These are phyloP conservation scores for Neurospora sp. DNA, from an alignment of 495 filamentous ascomycete genomes.

Conservation along the genomic window DNA sequence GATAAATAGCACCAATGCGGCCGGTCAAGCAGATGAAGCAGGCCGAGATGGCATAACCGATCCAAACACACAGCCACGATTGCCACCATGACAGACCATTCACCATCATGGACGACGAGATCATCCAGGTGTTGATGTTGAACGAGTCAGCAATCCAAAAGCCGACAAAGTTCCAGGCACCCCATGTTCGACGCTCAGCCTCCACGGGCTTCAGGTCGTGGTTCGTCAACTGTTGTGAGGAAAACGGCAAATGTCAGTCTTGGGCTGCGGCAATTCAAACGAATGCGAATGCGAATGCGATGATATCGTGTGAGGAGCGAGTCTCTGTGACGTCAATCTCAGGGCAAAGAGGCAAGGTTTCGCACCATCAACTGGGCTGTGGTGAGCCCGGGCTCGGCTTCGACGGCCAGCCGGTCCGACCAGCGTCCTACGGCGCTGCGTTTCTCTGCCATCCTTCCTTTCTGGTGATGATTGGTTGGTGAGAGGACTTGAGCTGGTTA, in stretches of 20 bases:
- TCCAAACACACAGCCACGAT: conserved; percentile 82
- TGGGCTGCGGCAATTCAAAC: background rate
- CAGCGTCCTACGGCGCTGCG: conserved; percentile 13
- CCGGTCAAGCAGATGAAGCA: conserved; percentile 68
- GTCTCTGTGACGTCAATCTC: background rate
- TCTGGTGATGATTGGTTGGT: background rate
- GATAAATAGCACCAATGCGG: conserved; percentile 82
- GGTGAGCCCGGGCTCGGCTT: conserved; percentile 67
- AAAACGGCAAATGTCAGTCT: conserved; percentile 4
- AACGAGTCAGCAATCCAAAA: conserved; percentile 94
- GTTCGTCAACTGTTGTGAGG: conserved; percentile 56
- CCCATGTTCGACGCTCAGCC: conserved; percentile 76
- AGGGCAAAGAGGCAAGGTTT: conserved; percentile 2
- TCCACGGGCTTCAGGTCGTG: conserved; percentile 88
- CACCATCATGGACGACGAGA: conserved; percentile 69
- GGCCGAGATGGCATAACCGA: conserved; percentile 71
- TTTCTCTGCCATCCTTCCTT: conserved; percentile 4
- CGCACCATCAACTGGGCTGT: conserved; percentile 70
- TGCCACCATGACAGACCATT: conserved; percentile 89
- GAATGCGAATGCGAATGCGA: background rate
- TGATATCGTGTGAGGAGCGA: background rate
- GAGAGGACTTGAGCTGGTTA: background rate
- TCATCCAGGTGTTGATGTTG: conserved; percentile 99
- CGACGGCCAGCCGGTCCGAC: conserved; percentile 55
- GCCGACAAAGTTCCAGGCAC: conserved; percentile 76